These are phyloP conservation scores for Chloromonas sp. DNA, from an alignment of 163 green algal species.

Conservation along the genomic window DNA sequence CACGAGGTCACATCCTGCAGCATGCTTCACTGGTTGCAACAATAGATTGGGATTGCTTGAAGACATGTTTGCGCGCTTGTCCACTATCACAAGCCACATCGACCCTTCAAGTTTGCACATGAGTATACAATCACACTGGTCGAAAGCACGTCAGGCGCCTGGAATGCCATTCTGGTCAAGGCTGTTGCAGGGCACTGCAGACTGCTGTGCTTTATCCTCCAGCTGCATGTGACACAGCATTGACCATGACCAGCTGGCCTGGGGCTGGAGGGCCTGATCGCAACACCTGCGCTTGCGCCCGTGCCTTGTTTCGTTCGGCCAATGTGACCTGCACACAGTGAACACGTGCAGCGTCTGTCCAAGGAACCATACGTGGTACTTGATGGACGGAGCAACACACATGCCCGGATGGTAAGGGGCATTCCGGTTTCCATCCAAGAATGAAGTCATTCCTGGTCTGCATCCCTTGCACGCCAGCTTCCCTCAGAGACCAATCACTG, in stretches of 20 bases:
- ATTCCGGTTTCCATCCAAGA: not conserved
- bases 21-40: too few relatives aligned
- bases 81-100: too few relatives aligned
- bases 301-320: slow-evolving; percentile 44
- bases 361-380: not conserved
- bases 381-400: not conserved
- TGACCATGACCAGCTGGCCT: slow-evolving; percentile 1
- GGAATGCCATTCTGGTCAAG: too few relatives aligned
- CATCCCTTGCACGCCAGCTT: not conserved
- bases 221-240: not conserved
- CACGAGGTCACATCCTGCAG: too few relatives aligned
- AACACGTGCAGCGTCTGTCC: not conserved
- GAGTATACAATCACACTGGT: too few relatives aligned
- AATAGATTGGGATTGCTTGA: too few relatives aligned
- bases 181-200: too few relatives aligned
- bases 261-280: not conserved
- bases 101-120: too few relatives aligned
- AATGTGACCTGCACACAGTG: slow-evolving; percentile 25
- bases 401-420: not conserved
- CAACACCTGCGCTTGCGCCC: slow-evolving; percentile 20
- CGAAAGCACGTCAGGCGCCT: too few relatives aligned
- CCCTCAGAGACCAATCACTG: not conserved
- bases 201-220: too few relatives aligned
- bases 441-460: not conserved
- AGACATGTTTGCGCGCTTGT: too few relatives aligned